Evolutionary conservation across 2,329 filamentous ascomycete genomes (phyloP).

Genomic region (Pseudogymnoascus verrucosus): DNA sequence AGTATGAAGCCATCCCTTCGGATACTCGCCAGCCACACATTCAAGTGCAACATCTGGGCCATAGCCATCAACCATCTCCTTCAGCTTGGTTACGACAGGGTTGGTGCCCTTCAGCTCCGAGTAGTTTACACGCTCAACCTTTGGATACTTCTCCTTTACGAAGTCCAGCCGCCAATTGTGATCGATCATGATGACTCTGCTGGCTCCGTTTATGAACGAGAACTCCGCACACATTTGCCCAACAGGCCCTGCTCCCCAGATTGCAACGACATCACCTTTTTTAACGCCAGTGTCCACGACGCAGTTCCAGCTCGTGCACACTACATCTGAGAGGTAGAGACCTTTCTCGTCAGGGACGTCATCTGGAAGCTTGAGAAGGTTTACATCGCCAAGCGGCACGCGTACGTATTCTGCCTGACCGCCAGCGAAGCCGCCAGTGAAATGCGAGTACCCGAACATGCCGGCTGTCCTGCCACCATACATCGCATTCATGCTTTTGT

Average conservation of each 20-base stretch:
- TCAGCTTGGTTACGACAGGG: constrained; percentile 63
- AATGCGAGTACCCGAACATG: constrained; percentile 67
- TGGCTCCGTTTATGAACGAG: constrained; percentile 64
- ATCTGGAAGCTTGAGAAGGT: constrained; percentile 70
- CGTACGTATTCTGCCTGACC: constrained; percentile 83
- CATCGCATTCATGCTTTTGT: constrained; percentile 62
- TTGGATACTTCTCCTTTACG: constrained; percentile 54
- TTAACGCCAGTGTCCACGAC: constrained; percentile 81
- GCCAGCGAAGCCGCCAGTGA: constrained; percentile 80
- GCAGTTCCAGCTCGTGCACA: constrained; percentile 71
- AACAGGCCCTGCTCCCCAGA: constrained; percentile 77
- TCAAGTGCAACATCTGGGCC: constrained; percentile 72
- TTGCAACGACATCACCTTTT: constrained; percentile 65
- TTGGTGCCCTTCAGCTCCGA: constrained; percentile 50
- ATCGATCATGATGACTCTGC: constrained; percentile 72
- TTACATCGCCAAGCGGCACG: constrained; percentile 72
- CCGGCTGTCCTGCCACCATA: constrained; percentile 71
- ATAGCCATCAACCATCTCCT: constrained; percentile 62
- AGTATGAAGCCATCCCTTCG: constrained; percentile 53
- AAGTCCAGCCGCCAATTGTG: constrained; percentile 62
- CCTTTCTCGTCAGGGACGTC: constrained; percentile 74
- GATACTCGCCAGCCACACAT: constrained; percentile 52
- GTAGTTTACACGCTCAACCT: constrained; percentile 64
- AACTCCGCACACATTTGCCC: constrained; percentile 79
- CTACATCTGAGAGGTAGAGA: constrained; percentile 72